These are phyloP conservation scores for Karstenula rhodostoma DNA, from an alignment of 2,329 filamentous ascomycete species.

Conservation along the genomic window DNA sequence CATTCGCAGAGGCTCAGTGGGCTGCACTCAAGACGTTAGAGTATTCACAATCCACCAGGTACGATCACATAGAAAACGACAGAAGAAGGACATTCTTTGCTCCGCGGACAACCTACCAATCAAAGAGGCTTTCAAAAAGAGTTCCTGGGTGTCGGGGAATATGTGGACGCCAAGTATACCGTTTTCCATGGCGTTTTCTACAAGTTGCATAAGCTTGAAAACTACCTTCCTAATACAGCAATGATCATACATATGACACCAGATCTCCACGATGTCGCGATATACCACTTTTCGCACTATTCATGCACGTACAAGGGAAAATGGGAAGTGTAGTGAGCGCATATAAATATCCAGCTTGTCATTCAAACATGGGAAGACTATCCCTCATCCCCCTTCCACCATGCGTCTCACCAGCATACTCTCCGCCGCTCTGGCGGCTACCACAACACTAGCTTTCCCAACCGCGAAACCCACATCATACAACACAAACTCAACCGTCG, in stretches of 20 bases:
- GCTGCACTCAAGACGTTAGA: background rate
- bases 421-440: conserved; percentile 16
- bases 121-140: background rate
- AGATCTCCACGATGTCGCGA: conserved; percentile 13
- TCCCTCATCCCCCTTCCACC: background rate
- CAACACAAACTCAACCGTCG: conserved; percentile 27
- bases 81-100: background rate
- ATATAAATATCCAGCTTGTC: background rate
- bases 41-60: background rate
- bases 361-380: background rate
- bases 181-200: background rate
- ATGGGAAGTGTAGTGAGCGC: background rate
- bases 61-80: background rate
- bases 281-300: background rate
- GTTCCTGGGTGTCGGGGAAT: background rate
- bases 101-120: background rate
- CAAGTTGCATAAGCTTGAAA: background rate
- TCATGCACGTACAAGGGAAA: background rate
- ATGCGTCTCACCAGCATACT: conserved; percentile 23
- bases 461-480: conserved; percentile 6
- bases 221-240: conserved; percentile 9
- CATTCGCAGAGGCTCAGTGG: background rate
- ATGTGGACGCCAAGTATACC: background rate
- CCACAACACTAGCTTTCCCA: conserved; percentile 13
- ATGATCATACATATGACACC: conserved; percentile 3